Percentiles rank a stretch among this genome's conserved stretches.
Conservation (phyloP, 2,329 filamentous ascomycete species). For the Trichophyton verrucosum region DNA sequence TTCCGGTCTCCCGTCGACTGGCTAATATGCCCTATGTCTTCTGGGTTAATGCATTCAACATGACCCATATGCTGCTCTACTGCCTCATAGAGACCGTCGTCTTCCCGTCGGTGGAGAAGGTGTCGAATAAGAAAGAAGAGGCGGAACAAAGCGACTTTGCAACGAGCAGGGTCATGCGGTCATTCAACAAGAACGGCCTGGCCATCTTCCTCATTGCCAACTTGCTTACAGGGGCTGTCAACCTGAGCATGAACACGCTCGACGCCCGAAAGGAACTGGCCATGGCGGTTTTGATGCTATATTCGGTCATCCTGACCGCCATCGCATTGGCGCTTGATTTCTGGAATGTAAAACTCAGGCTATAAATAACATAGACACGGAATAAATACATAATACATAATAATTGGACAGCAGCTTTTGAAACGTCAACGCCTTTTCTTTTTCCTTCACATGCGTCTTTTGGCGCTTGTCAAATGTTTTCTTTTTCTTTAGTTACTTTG, state of each 20-base stretch:
- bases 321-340: conserved; percentile 43
- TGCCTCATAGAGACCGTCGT: conserved; percentile 64
- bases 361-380: conserved; percentile 10
- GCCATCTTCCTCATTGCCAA: conserved; percentile 79
- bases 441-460: not conserved
- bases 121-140: conserved; percentile 44
- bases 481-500: not conserved
- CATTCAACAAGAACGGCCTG: conserved; percentile 81
- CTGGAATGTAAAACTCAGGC: conserved; percentile 23
- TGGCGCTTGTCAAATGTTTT: not conserved
- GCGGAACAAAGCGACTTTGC: conserved; percentile 52
- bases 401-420: not conserved
- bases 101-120: conserved; percentile 60
- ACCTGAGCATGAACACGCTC: conserved; percentile 73
- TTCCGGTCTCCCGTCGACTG: conserved; percentile 72
- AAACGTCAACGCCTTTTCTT: not conserved
- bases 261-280: conserved; percentile 52
- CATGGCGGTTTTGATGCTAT: conserved; percentile 63
- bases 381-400: not conserved
- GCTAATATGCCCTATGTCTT: conserved; percentile 89
- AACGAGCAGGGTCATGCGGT: conserved; percentile 68
- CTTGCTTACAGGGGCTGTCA: conserved; percentile 75
- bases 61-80: conserved; percentile 65
- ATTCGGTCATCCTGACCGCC: conserved; percentile 54
- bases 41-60: conserved; percentile 89